Percentiles rank a stretch among this genome's conserved stretches.
phyloP scores from a whole-genome alignment of 306 rosid genomes.

The Corylus avellana region DNA sequence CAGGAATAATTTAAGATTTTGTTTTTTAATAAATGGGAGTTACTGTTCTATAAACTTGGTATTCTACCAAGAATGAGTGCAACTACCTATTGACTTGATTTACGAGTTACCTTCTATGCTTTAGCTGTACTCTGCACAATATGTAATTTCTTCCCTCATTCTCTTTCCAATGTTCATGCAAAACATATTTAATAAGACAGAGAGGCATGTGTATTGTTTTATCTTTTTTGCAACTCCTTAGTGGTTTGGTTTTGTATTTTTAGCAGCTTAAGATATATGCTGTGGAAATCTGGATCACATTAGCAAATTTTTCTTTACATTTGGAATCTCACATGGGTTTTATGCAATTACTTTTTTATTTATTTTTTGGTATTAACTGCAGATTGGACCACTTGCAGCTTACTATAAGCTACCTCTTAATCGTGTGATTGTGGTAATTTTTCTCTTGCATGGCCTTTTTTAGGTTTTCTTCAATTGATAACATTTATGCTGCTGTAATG shows the following conservation, averaged over 20 bases:
- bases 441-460: constrained; percentile 1
- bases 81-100: background rate
- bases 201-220: background rate
- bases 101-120: background rate
- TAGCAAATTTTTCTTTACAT: constrained; percentile 13
- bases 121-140: background rate
- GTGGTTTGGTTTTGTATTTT: background rate
- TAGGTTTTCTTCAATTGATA: constrained; percentile 6
- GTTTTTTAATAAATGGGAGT: constrained; percentile 39
- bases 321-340: constrained; percentile 4
- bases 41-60: background rate
- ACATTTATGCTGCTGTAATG: constrained; percentile 9
- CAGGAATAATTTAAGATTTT: background rate
- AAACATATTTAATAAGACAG: background rate
- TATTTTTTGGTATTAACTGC: constrained; percentile 33
- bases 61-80: background rate
- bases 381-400: constrained; percentile 92
- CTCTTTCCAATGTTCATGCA: background rate
- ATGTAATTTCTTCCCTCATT: background rate
- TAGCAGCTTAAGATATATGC: background rate
- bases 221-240: background rate
- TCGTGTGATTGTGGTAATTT: constrained; percentile 82
- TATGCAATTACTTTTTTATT: constrained; percentile 14
- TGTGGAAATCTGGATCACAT: background rate
- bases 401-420: constrained; percentile 93